Percentiles rank a stretch among this genome's conserved stretches.
These are phyloP conservation scores for Epichloe brachyelytri DNA, from an alignment of 2,329 filamentous ascomycete genomes.

Conservation along the genomic window DNA sequence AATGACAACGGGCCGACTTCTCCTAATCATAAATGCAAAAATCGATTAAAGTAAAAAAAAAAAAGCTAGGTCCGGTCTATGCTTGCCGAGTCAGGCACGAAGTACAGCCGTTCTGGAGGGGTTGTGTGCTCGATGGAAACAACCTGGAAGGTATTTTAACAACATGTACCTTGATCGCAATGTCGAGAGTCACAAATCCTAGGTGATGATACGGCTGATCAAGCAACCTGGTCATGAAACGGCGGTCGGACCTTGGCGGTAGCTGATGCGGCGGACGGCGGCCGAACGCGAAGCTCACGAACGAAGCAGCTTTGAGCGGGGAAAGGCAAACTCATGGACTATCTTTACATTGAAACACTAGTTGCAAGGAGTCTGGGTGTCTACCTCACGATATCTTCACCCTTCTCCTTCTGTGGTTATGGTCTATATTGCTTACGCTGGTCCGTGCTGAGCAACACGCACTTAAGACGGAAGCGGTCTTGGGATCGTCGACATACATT, in stretches of 20 bases:
- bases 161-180: neutral
- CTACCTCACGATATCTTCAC: too few species aligned
- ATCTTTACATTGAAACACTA: too few species aligned
- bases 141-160: neutral
- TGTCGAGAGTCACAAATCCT: neutral
- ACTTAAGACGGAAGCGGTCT: too few species aligned
- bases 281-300: neutral
- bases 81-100: neutral
- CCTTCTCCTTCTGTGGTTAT: too few species aligned
- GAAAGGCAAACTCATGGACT: neutral
- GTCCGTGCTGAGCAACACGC: neutral
- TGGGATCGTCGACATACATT: too few species aligned
- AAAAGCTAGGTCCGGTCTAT: too few species aligned
- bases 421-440: neutral
- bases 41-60: neutral
- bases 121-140: neutral
- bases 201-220: neutral
- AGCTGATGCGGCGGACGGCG: too few species aligned
- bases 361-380: too few species aligned
- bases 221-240: neutral
- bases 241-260: too few species aligned
- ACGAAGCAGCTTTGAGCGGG: neutral
- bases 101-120: neutral
- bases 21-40: too few species aligned
- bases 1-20: slow-evolving; percentile 4